Base-by-base conservation (phyloP, 2,329 filamentous ascomycete genomes). In the Penicillium sp. region DNA sequence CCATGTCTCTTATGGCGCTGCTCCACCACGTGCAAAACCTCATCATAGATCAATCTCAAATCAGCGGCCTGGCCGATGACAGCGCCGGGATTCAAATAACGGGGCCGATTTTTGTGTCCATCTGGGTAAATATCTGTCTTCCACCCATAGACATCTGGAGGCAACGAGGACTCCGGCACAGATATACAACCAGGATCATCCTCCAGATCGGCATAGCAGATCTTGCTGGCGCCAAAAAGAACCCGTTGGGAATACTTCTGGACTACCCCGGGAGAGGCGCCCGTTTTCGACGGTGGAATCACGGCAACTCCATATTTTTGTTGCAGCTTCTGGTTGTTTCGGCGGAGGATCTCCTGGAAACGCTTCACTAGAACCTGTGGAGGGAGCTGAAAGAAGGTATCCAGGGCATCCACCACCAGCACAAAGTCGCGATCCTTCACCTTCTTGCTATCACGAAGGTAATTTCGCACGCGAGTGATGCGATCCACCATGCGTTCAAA, bases 341-440 rank as follows among this genome's bases (percentile, higher is more conserved):
- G 76, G n/a, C 76, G 72, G 16, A 82, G 67, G 14, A 84, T 72
- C 13, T 77, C 72, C 59, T 85, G 82, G 68, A 88, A 90, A 39
- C 87, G 80, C 59, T 81, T 74, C 23, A 90, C 79, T 59, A 89
- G 72, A 18, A 88, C 77, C 37, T 87, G 81, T 2, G 84, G 81
- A 0, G 86, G 85, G 2, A 89, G 74, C 67, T 90, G 87, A 55
- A 88, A 84, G 73, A 85, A 84, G 1, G 85, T 77, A 54, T 89
- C 84, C 66, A 84, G 81, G 1, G 82, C 85, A 66, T 89, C 86
- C 5, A 86, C 78, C 43, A 89, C 77, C 53, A 89, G 71, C 7
- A 88, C 79, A 24, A 90, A 70, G 66, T 90, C 87, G 18, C 83
- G 76, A 52, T 86, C 77, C 21, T 77, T 73, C 16, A 83, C 75